Evolutionary conservation across 805 yeast species (phyloP), one percentile per base, ranked within the genome.

Genomic region (Ogataea thermomethanolica): DNA sequence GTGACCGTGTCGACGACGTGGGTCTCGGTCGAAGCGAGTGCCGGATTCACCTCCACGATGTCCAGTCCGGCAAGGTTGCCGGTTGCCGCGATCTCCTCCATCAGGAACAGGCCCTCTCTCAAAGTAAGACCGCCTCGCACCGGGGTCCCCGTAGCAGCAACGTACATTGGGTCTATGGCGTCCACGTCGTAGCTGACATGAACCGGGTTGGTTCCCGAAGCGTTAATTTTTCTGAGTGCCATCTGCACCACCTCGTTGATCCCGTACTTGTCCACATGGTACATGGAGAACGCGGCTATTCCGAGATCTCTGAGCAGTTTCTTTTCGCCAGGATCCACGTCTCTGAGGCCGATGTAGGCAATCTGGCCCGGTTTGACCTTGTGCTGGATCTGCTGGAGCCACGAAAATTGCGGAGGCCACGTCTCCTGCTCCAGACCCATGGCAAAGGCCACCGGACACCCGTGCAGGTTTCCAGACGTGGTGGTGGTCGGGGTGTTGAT

Each of bases 81-180:
- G 21, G 95, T 78, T 56, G 79, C 87, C 7, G 96, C 96, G 25
- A 90, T 71, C 50, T 91, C 93, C 67, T 91, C 99, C 45, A 90
- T 93, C 39, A 91, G 66, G 60, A 84, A 91, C 61, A 93, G 74
- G 35, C 96, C 97, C 66, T 91, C 99, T 67, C 99, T 78, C 64
- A 91, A 74, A 7, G 96, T 82, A 49, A 91, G 71, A 3, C 99
- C 99, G 49, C 98, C 98, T 62, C 95, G 81, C 11, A 91, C 99
- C 30, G 97, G 91, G 1, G 99, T 93, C 39, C 99, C 99, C 1
- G 99, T 91, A 28, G 97, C 95, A 13, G 96, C 97, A 10, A 93
- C 96, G 58, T 71, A 89, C 46, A 79, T 73, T 34, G 98, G 98
- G 65, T 91, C 99, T 43, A 93, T 82, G 30, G 97, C 97, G 65